phyloP scores from a whole-genome alignment of 2,329 filamentous ascomycete genomes.

The Boeremia exigua region DNA sequence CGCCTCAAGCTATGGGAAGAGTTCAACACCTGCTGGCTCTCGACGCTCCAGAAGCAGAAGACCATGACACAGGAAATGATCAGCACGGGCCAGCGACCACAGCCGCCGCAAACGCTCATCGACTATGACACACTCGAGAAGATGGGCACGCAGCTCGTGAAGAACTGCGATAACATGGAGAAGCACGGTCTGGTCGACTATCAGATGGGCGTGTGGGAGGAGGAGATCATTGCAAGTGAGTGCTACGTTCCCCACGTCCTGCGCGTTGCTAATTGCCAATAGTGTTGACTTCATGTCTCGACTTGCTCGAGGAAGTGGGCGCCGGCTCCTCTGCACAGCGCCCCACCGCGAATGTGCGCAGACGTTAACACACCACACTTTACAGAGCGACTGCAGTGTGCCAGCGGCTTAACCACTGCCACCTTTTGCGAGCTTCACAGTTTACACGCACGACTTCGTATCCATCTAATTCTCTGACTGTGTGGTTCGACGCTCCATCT shows the following conservation, averaged over 20 bases:
- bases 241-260: slow-evolving; percentile 22
- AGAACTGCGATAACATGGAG: slow-evolving; percentile 85
- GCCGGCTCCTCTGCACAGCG: slow-evolving; percentile 41
- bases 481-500: slow-evolving; percentile 7
- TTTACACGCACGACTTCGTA: slow-evolving; percentile 10
- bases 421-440: slow-evolving; percentile 15
- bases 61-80: slow-evolving; percentile 70
- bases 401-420: slow-evolving; percentile 20
- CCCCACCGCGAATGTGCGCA: slow-evolving; percentile 38
- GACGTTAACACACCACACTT: slow-evolving; percentile 35
- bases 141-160: slow-evolving; percentile 82
- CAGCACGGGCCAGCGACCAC: slow-evolving; percentile 63
- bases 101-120: slow-evolving; percentile 69
- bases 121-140: slow-evolving; percentile 72
- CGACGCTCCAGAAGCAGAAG: slow-evolving; percentile 81
- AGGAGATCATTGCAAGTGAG: slow-evolving; percentile 84
- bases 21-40: slow-evolving; percentile 92
- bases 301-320: slow-evolving; percentile 56
- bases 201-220: slow-evolving; percentile 95
- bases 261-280: slow-evolving; percentile 19
- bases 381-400: background rate
- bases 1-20: slow-evolving; percentile 89
- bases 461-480: slow-evolving; percentile 18
- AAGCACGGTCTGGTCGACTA: slow-evolving; percentile 96
- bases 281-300: slow-evolving; percentile 62